These are phyloP conservation scores for Trametes cingulata DNA, from an alignment of 768 basidiomycete genomes.

Conservation along the genomic window DNA sequence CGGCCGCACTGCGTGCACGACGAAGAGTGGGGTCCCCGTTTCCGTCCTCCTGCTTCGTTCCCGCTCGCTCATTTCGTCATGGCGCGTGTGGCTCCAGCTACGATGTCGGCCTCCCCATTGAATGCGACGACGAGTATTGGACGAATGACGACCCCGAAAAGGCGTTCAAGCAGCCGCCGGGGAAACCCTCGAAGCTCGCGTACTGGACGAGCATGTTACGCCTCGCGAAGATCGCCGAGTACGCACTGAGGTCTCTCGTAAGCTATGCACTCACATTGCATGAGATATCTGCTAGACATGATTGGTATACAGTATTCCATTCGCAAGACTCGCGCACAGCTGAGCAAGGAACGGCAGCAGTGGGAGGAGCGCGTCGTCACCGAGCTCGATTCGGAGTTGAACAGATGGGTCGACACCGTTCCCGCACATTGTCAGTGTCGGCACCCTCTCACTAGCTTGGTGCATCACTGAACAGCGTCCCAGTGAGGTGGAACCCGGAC, in stretches of 20 bases:
- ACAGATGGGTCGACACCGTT: conserved; percentile 75
- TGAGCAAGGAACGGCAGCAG: conserved; percentile 50
- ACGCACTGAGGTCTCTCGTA: too few relatives aligned
- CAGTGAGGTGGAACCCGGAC: conserved; percentile 39
- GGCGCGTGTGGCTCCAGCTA: conserved; percentile 41
- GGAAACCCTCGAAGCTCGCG: conserved; percentile 54
- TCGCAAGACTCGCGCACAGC: conserved; percentile 58
- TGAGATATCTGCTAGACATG: conserved; percentile 42
- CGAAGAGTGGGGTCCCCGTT: conserved; percentile 62
- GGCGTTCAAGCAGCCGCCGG: conserved; percentile 63
- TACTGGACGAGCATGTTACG: conserved; percentile 56
- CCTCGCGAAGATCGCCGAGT: conserved; percentile 63
- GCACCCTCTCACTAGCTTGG: conserved; percentile 26
- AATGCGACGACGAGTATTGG: conserved; percentile 74
- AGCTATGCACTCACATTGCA: conserved; percentile 64
- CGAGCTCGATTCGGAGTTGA: conserved; percentile 74
- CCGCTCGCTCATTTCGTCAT: too few relatives aligned
- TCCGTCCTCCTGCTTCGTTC: not conserved
- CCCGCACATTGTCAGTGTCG: conserved; percentile 55
- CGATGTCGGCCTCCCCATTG: conserved; percentile 60
- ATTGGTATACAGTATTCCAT: conserved; percentile 83
- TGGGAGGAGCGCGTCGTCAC: conserved; percentile 69
- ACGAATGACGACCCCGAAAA: conserved; percentile 46
- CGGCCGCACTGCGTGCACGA: conserved; percentile 68
- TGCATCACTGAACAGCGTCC: too few relatives aligned